Base-by-base conservation (phyloP, 1,139 yeast species). In the Sugiyamaella sp. region DNA sequence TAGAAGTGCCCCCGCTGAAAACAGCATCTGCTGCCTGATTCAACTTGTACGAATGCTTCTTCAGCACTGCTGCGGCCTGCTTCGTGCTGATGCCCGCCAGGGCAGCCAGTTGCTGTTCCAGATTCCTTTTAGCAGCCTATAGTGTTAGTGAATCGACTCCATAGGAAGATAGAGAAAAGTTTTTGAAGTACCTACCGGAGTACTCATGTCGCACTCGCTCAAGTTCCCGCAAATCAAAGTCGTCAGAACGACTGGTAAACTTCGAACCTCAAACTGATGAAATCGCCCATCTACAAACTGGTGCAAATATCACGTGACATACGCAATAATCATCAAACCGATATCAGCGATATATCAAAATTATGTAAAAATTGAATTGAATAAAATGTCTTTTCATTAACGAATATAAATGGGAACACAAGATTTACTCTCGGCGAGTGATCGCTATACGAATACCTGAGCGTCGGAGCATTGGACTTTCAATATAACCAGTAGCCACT, bases 11-110 rank as follows among this genome's bases (percentile, higher is more conserved):
- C 32, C 60, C 60, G 40, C 51, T 60, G 49, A 51, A 59, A 12
- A 62, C 55, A 14, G 61, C 60, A 41, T 58, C 57, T 12, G 60
- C 56, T 5, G 67, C 63, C 14, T 51, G 51, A n/a, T 61, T 60
- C 33, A 63, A 17, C 22, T 56, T 50, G 46, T 54, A 60, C 48
- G 56, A 53, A 49, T 59, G 55, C 25, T 54, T 56, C 42, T 58
- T 54, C 22, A 63, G 56, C 12, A 60, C 43, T 3, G 44, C 37
- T 6, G 40, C 27, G 1, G 64, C 63, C 43, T 58, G 56, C 9
- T 51, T 41, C 20, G 42, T 22, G n/a, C 51, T 22, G 42, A 57
- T 57, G 24, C 60, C 58, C 1, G 56, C 56, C 27, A 56, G 42
- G 9, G 29, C 33, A 0, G 55, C 49, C 44, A 61, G 54, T 42